Evolutionary conservation across 352 stramenopile genomes (phyloP).

Genomic region (Globisporangium barbulae): DNA sequence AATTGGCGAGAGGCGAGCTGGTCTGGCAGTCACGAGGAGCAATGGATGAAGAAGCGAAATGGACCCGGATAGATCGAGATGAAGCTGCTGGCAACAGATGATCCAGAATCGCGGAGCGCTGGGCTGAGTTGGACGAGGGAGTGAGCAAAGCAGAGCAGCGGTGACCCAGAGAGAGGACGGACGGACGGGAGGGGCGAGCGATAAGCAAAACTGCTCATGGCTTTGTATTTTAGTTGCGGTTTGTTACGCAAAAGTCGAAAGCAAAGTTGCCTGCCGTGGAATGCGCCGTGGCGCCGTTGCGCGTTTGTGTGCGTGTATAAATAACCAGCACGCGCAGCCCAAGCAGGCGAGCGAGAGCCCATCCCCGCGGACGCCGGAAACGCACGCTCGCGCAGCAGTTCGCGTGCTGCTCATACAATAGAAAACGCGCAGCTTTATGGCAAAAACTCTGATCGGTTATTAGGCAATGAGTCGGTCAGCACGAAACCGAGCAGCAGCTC

Average conservation of each 20-base stretch:
- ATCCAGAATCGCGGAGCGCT: neutral
- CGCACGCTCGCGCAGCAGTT: neutral
- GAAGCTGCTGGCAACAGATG: neutral
- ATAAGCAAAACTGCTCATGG: slow-evolving; percentile 8
- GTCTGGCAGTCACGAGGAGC: neutral
- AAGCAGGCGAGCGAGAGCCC: neutral
- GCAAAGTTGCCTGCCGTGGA: neutral
- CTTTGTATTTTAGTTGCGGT: neutral
- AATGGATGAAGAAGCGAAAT: neutral
- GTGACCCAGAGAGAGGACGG: neutral
- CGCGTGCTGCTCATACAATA: neutral
- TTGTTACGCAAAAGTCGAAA: slow-evolving; percentile 6
- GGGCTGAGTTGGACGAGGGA: neutral
- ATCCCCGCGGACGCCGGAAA: slow-evolving; percentile 1
- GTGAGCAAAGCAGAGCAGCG: neutral
- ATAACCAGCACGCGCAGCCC: neutral
- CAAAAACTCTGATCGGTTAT: neutral
- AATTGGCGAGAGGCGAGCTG: neutral
- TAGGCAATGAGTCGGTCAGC: neutral
- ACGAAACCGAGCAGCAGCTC: neutral
- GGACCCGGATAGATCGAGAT: too few species aligned
- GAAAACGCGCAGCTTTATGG: neutral
- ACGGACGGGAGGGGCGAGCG: neutral
- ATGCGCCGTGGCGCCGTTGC: neutral
- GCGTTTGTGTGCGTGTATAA: neutral